Evolutionary conservation across 306 rosid genomes (phyloP).

Genomic region (Prunus armeniaca): DNA sequence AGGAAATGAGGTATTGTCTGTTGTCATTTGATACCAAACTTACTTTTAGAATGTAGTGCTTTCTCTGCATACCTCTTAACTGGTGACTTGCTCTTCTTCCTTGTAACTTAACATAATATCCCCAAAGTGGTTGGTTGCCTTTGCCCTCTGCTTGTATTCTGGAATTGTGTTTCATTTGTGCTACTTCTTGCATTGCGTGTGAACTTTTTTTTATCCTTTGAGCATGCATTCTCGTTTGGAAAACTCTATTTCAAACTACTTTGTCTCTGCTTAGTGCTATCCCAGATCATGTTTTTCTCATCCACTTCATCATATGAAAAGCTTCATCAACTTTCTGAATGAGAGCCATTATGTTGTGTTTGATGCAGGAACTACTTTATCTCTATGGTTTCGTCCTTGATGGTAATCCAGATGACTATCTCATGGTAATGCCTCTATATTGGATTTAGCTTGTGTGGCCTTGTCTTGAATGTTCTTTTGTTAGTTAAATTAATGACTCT

Average conservation of each 20-base stretch:
- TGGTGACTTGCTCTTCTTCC: slow-evolving; percentile 1
- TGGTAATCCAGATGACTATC: slow-evolving; percentile 85
- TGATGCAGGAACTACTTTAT: slow-evolving; percentile 88
- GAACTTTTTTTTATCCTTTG: neutral
- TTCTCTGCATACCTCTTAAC: neutral
- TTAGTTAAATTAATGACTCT: neutral
- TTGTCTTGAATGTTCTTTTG: neutral
- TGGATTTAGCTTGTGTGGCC: slow-evolving; percentile 10
- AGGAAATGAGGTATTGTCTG: slow-evolving; percentile 78
- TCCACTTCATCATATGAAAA: neutral
- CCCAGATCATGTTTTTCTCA: neutral
- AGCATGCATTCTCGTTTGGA: neutral
- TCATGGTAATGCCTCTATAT: slow-evolving; percentile 66
- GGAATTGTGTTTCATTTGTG: neutral
- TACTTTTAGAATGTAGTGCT: neutral
- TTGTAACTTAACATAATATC: neutral
- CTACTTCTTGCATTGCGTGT: neutral
- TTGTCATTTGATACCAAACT: neutral
- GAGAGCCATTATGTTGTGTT: slow-evolving; percentile 22
- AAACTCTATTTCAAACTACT: neutral
- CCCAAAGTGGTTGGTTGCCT: neutral
- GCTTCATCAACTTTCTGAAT: slow-evolving; percentile 16
- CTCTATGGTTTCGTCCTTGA: slow-evolving; percentile 80
- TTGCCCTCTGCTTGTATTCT: neutral
- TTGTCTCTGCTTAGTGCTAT: neutral